Evolutionary conservation across 164 flowering plant genomes (phyloP), one percentile per base, ranked within the genome.

Genomic region (Platanus orientalis): DNA sequence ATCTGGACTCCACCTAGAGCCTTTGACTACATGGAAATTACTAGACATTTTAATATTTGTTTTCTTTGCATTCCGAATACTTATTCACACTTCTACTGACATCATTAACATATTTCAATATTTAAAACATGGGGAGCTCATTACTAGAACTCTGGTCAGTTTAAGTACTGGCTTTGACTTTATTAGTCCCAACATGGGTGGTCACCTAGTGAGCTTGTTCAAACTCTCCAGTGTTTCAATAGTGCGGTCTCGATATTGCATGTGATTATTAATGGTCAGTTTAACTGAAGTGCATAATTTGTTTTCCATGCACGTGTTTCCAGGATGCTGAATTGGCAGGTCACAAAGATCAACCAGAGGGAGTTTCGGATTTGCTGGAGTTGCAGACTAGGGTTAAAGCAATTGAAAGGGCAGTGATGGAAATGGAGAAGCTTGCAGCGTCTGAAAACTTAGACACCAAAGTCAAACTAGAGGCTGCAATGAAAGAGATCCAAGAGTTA

Each of bases 351-450:
- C 16, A 44, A 23, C 51, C 69, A 36, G 73, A 69, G 54, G 81
- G 77, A 60, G 65, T 83, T 54, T 63, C 69, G 24, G 81, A 80
- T 63, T 73, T 94, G 80, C 81, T 70, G 73, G 74, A 75, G 62
- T 67, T 91, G 70, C 81, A 77, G 59, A 58, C 49, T 27, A 78
- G 79, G 67, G 76, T 90, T 36, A 77, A 78, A 76, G 83, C 78
- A 40, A 77, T 89, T 65, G 89, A 82, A 58, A 81, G 80, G 56
- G 72, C 81, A 29, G 56, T 79, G 53, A 63, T 71, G 61, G 85
- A 83, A 61, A 69, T 57, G 62, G 79, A 77, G 29, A 78, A 63
- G 68, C 69, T 73, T 44, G 42, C 55, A 48, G 58, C 14, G 61
- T 77, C 60, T 54, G 80, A 63, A 71, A 68, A 45, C 6, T n/a